Conservation (phyloP, 2,329 filamentous ascomycete species). For the Aspergillus neotritici region DNA sequence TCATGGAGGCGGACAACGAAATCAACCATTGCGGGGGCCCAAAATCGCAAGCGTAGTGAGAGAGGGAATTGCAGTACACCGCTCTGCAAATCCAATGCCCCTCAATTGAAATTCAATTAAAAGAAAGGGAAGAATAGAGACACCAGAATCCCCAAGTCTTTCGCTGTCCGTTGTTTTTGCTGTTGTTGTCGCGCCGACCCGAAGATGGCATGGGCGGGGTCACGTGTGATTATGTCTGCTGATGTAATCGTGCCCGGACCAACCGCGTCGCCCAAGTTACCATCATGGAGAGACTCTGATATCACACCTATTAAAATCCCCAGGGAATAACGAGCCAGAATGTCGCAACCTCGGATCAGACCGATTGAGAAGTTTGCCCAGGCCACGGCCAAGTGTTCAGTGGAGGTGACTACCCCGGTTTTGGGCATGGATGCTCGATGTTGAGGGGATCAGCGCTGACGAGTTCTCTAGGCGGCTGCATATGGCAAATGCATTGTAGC, state of each 20-base stretch:
- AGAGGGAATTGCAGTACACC: conserved; percentile 5
- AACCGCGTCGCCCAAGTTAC: not conserved
- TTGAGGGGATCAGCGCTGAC: conserved; percentile 10
- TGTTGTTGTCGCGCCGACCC: conserved; percentile 17
- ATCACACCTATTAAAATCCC: not conserved
- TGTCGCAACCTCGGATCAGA: conserved; percentile 47
- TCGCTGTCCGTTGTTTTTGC: conserved; percentile 10
- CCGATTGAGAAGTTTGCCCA: conserved; percentile 65
- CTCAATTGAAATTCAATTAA: not conserved
- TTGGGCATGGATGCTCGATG: not conserved
- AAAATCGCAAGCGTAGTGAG: conserved; percentile 1
- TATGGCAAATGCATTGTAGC: conserved; percentile 89
- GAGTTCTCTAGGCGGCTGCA: conserved; percentile 58
- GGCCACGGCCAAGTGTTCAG: conserved; percentile 59
- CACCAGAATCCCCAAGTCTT: not conserved
- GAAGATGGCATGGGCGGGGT: conserved; percentile 10
- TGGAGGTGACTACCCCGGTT: conserved; percentile 49
- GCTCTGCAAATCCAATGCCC: conserved; percentile 3
- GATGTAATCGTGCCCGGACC: conserved; percentile 14
- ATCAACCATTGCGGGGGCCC: conserved; percentile 36
- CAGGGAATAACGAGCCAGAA: conserved; percentile 18
- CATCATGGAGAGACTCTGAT: not conserved
- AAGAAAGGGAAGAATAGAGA: not conserved
- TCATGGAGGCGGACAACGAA: conserved; percentile 37
- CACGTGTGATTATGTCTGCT: conserved; percentile 12